Percentiles rank a stretch among this genome's conserved stretches.
phyloP scores from a whole-genome alignment of 352 stramenopile species.

The Blastocystis sp. region DNA sequence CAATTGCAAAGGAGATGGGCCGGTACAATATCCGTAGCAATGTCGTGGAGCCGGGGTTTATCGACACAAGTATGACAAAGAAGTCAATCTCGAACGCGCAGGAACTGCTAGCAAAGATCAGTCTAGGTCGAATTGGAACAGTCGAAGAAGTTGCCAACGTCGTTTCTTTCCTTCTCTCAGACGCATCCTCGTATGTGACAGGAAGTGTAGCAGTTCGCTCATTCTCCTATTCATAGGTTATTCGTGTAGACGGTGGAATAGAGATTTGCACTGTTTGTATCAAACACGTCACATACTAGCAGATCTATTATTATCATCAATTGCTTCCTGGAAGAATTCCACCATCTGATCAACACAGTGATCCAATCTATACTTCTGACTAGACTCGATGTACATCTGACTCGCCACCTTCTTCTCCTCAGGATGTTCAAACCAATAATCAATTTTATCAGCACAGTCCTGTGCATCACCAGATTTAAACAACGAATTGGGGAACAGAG shows the following conservation, averaged over 20 bases:
- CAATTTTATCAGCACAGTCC: conserved; percentile 53
- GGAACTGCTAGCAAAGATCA: conserved; percentile 69
- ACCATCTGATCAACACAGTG: conserved; percentile 34
- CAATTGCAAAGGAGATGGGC: conserved; percentile 78
- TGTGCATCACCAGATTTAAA: conserved; percentile 52
- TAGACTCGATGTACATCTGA: conserved; percentile 18
- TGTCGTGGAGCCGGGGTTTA: conserved; percentile 78
- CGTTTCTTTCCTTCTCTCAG: conserved; percentile 74
- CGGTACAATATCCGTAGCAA: conserved; percentile 79
- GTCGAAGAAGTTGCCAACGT: conserved; percentile 75
- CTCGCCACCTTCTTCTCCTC: conserved; percentile 13
- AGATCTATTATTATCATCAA: not conserved
- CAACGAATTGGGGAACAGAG: not conserved
- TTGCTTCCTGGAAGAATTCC: conserved; percentile 36
- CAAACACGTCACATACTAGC: not conserved
- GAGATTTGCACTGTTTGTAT: conserved; percentile 36
- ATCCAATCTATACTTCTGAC: conserved; percentile 25
- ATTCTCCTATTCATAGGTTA: not conserved
- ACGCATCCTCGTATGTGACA: conserved; percentile 74
- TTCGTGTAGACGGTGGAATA: conserved; percentile 33
- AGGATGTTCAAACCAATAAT: conserved; percentile 63
- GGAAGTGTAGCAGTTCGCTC: not conserved
- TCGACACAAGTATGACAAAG: conserved; percentile 76
- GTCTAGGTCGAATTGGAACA: conserved; percentile 70
- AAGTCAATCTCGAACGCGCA: conserved; percentile 66